Evolutionary conservation across 2,329 filamentous ascomycete genomes (phyloP).

Genomic region (Orbilia quercus): DNA sequence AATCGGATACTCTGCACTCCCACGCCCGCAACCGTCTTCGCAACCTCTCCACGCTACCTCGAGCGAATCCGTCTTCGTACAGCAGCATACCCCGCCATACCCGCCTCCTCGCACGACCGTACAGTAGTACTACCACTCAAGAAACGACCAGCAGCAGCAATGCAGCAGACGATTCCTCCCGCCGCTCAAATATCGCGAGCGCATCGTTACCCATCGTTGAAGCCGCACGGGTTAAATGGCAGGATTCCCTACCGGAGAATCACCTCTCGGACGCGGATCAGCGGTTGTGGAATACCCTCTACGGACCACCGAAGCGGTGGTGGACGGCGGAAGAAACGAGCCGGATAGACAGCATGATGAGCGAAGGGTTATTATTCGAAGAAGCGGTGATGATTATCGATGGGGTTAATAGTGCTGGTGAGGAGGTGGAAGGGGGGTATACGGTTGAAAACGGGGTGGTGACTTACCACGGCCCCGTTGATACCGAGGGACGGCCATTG

Average conservation of each 20-base stretch:
- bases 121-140: background rate
- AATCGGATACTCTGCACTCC: background rate
- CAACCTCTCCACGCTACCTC: background rate
- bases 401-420: constrained; percentile 16
- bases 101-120: constrained; percentile 2
- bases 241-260: constrained; percentile 22
- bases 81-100: background rate
- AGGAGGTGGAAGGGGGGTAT: constrained; percentile 23
- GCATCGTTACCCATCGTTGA: constrained; percentile 25
- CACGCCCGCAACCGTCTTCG: background rate
- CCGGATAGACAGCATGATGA: constrained; percentile 35
- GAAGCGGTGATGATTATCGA: constrained; percentile 42
- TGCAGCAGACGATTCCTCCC: constrained; percentile 1
- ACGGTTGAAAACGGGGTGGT: constrained; percentile 39
- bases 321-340: constrained; percentile 34
- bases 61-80: background rate
- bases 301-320: constrained; percentile 34
- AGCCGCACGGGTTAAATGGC: constrained; percentile 39
- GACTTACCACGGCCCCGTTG: constrained; percentile 42
- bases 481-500: constrained; percentile 35
- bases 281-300: constrained; percentile 44
- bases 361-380: constrained; percentile 38
- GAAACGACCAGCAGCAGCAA: too few species aligned
- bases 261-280: constrained; percentile 21
- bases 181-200: constrained; percentile 9